Percentiles rank a stretch among this genome's conserved stretches.
Evolutionary conservation across 345 rosid genomes (phyloP).

Genomic region (Dipteronia sinensis): DNA sequence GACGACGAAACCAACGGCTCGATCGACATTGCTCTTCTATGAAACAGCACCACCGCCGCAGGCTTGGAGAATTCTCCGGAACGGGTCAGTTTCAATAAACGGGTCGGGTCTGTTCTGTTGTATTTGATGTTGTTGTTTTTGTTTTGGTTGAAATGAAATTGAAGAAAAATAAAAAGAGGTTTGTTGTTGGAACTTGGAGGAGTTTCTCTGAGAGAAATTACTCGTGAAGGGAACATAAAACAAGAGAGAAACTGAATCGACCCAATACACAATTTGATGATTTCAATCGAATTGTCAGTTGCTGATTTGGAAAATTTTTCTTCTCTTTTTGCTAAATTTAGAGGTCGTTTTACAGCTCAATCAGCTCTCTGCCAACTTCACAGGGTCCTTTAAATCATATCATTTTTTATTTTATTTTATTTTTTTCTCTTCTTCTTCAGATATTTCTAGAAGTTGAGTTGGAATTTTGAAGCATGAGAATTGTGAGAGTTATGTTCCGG

Average conservation of each 20-base stretch:
- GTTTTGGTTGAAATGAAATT: not conserved
- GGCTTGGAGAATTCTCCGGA: not conserved
- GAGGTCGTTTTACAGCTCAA: constrained; percentile 3
- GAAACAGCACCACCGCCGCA: not conserved
- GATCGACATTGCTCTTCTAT: constrained; percentile 38
- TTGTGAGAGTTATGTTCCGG: not conserved
- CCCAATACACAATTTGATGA: not conserved
- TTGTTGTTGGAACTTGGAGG: not conserved
- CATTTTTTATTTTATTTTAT: too few relatives aligned
- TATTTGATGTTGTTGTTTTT: not conserved
- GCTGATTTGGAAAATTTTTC: too few relatives aligned
- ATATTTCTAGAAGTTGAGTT: too few relatives aligned
- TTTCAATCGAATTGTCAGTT: not conserved
- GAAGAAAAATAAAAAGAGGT: not conserved
- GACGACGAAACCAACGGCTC: constrained; percentile 23
- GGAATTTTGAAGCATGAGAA: not conserved
- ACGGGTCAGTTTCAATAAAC: not conserved
- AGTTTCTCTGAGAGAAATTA: not conserved
- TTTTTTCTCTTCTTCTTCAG: not conserved
- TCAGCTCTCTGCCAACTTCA: not conserved
- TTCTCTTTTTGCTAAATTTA: constrained; percentile 6
- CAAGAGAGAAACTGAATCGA: not conserved
- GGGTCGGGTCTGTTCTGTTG: not conserved
- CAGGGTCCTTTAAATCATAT: not conserved
- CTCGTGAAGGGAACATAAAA: not conserved